phyloP scores from a whole-genome alignment of 2,329 filamentous ascomycete genomes.

The Alternaria rosae region DNA sequence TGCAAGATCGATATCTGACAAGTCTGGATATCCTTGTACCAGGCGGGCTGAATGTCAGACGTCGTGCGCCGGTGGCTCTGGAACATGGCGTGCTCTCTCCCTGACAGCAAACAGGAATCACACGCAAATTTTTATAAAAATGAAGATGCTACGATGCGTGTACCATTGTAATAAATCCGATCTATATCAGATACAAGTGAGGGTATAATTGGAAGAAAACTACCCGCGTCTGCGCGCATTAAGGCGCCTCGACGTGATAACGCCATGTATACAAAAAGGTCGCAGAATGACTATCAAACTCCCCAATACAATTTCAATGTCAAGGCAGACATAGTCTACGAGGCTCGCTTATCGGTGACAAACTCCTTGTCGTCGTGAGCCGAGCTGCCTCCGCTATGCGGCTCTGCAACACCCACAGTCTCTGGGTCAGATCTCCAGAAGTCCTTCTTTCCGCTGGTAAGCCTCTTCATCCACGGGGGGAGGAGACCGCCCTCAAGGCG shows the following conservation, averaged over 20 bases:
- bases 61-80: background rate
- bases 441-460: constrained; percentile 71
- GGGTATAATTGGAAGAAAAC: constrained; percentile 17
- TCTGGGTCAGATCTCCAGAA: constrained; percentile 66
- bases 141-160: background rate
- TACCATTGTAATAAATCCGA: background rate
- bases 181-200: constrained; percentile 9
- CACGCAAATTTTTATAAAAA: background rate
- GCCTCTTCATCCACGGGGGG: constrained; percentile 74
- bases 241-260: background rate
- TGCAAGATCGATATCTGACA: background rate
- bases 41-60: background rate
- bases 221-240: background rate
- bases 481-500: constrained; percentile 76
- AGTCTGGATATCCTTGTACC: background rate
- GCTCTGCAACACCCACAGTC: constrained; percentile 34
- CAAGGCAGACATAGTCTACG: constrained; percentile 20
- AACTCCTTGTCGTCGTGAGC: constrained; percentile 35
- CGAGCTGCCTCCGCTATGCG: constrained; percentile 37
- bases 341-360: constrained; percentile 30
- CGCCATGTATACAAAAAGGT: background rate
- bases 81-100: background rate
- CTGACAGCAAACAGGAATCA: rapidly evolving
- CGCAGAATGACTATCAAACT: background rate
- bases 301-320: background rate